Evolutionary conservation across 345 rosid genomes (phyloP).

Genomic region (Gossypium sturtianum): DNA sequence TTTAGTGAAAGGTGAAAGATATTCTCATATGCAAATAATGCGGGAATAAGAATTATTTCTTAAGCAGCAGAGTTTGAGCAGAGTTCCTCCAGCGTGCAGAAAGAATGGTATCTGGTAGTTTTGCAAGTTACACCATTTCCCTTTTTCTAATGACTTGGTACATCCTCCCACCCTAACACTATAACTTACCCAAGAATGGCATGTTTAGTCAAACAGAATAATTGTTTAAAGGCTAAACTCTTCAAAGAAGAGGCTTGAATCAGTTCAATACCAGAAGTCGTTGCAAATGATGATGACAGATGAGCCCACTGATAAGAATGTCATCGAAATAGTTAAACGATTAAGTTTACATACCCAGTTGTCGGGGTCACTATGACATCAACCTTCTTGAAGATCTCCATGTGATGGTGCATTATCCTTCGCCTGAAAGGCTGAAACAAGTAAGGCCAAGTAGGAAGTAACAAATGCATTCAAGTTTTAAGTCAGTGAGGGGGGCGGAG

Average conservation of each 20-base stretch:
- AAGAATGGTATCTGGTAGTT: background rate
- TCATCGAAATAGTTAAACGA: background rate
- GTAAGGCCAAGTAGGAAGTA: conserved; percentile 6
- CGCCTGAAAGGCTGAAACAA: conserved; percentile 58
- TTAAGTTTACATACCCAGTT: conserved; percentile 48
- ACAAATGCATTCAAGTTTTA: background rate
- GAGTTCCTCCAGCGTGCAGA: background rate
- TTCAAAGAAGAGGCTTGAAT: conserved; percentile 2
- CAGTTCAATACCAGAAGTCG: background rate
- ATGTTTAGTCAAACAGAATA: background rate
- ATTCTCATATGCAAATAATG: background rate
- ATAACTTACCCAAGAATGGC: conserved; percentile 3
- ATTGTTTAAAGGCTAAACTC: background rate
- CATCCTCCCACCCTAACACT: background rate
- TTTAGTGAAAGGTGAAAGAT: background rate
- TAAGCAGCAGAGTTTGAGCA: background rate
- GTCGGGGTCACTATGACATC: conserved; percentile 88
- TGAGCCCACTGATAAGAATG: background rate
- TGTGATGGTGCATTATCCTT: conserved; percentile 65
- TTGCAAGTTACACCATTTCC: background rate
- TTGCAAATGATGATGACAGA: background rate
- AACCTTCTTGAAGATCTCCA: conserved; percentile 80
- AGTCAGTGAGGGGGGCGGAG: background rate
- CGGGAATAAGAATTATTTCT: background rate
- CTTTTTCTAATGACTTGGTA: background rate